Evolutionary conservation across 139 green algal species (phyloP).

Genomic region (Diplosphaera chodatii): DNA sequence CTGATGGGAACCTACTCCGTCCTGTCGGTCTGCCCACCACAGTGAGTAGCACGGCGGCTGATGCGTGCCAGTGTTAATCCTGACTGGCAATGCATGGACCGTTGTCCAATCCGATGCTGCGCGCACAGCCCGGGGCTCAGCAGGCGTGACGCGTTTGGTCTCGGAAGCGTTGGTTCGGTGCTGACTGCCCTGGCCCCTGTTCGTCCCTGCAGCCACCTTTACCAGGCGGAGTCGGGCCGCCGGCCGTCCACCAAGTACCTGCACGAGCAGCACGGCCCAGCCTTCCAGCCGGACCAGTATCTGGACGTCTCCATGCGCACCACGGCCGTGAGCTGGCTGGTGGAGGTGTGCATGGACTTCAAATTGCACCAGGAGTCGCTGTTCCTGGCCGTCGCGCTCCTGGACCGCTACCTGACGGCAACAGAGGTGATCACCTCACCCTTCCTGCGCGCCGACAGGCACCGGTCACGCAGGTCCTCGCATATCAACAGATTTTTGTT

Average conservation of each 20-base stretch:
- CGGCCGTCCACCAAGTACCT: constrained; percentile 11
- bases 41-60: too few species aligned
- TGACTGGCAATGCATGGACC: background rate
- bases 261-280: constrained; percentile 8
- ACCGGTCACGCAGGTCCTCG: too few species aligned
- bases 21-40: too few species aligned
- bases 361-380: constrained; percentile 45
- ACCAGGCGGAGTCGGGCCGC: background rate
- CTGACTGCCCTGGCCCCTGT: too few species aligned
- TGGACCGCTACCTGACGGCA: constrained; percentile 47
- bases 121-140: too few species aligned
- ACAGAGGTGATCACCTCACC: constrained; percentile 1
- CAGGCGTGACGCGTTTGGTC: background rate
- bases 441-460: too few species aligned
- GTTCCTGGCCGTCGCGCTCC: constrained; percentile 22
- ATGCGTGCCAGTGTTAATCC: background rate
- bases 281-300: background rate
- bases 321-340: constrained; percentile 41
- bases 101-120: background rate
- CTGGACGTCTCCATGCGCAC: constrained; percentile 38
- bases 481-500: too few species aligned
- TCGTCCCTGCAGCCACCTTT: background rate
- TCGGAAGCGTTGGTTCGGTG: too few species aligned
- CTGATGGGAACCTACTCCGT: too few species aligned
- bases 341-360: constrained; percentile 37